Percentiles rank a stretch among this genome's conserved stretches.
phyloP scores from a whole-genome alignment of 2,329 filamentous ascomycete species.

The Verticillium dahliae region DNA sequence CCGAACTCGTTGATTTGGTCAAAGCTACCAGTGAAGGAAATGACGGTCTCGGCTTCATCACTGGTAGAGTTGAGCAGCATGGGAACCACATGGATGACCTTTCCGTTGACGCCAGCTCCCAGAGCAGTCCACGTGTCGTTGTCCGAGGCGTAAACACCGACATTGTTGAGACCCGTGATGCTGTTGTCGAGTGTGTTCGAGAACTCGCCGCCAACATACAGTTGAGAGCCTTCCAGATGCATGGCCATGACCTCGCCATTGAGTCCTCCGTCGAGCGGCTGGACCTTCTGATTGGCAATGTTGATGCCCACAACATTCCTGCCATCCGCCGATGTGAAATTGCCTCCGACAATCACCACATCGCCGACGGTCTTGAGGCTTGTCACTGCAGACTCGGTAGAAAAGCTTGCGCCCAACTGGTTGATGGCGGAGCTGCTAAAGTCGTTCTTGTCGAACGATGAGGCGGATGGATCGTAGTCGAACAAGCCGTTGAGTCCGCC shows the following conservation, averaged over 20 bases:
- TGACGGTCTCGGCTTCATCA: conserved; percentile 61
- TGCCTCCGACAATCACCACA: conserved; percentile 72
- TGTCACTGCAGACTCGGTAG: conserved; percentile 60
- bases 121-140: conserved; percentile 69
- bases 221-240: conserved; percentile 54
- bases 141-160: conserved; percentile 68
- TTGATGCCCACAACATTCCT: conserved; percentile 74
- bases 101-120: conserved; percentile 79
- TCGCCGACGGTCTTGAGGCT: conserved; percentile 60
- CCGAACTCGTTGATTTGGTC: conserved; percentile 63
- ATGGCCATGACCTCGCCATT: conserved; percentile 73
- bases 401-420: conserved; percentile 64
- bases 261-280: conserved; percentile 64
- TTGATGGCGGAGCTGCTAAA: conserved; percentile 71
- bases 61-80: conserved; percentile 72
- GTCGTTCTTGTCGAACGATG: conserved; percentile 51
- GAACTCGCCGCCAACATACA: conserved; percentile 85
- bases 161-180: conserved; percentile 60
- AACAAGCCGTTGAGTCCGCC: conserved; percentile 84
- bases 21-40: conserved; percentile 79
- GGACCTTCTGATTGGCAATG: conserved; percentile 52
- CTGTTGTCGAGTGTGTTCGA: conserved; percentile 60
- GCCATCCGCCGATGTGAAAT: conserved; percentile 64
- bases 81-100: conserved; percentile 67
- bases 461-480: conserved; percentile 69